These are phyloP conservation scores for Fusarium sambucinum DNA, from an alignment of 2,329 filamentous ascomycete species.

Conservation along the genomic window DNA sequence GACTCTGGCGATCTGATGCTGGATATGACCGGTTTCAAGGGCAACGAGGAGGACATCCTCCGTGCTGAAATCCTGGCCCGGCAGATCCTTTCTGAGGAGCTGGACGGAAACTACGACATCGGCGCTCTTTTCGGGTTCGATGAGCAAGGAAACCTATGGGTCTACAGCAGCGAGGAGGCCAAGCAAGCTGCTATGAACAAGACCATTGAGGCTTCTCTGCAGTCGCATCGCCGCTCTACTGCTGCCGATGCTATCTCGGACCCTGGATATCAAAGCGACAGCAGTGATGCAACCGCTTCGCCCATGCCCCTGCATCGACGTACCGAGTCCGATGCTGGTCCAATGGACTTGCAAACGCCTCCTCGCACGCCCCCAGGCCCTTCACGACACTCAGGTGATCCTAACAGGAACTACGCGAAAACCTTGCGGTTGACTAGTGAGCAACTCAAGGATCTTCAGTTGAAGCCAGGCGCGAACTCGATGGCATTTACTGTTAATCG, in stretches of 20 bases:
- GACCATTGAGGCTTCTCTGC: slow-evolving; percentile 65
- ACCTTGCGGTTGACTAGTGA: slow-evolving; percentile 95
- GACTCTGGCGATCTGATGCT: slow-evolving; percentile 95
- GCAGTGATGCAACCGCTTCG: slow-evolving; percentile 70
- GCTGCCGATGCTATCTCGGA: slow-evolving; percentile 88
- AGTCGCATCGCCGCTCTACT: slow-evolving; percentile 61
- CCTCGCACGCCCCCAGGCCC: slow-evolving; percentile 76
- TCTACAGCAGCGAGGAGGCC: slow-evolving; percentile 97
- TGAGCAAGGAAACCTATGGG: slow-evolving; percentile 97
- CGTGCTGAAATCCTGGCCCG: slow-evolving; percentile 93
- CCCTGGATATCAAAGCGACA: slow-evolving; percentile 95
- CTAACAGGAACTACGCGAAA: slow-evolving; percentile 92
- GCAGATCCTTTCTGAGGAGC: slow-evolving; percentile 90
- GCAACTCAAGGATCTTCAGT: slow-evolving; percentile 85
- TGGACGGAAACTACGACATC: slow-evolving; percentile 96
- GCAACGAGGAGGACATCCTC: slow-evolving; percentile 90
- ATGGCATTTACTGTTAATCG: slow-evolving; percentile 98
- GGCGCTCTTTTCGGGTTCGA: slow-evolving; percentile 95
- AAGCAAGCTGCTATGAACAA: slow-evolving; percentile 86
- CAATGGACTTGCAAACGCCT: slow-evolving; percentile 69
- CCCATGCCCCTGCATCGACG: slow-evolving; percentile 66
- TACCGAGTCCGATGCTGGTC: slow-evolving; percentile 74
- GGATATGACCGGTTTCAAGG: slow-evolving; percentile 97
- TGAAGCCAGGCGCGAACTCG: slow-evolving; percentile 87
- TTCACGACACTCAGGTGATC: slow-evolving; percentile 72